These are phyloP conservation scores for Raffaelea deltoideospora DNA, from an alignment of 2,329 filamentous ascomycete genomes.

Conservation along the genomic window DNA sequence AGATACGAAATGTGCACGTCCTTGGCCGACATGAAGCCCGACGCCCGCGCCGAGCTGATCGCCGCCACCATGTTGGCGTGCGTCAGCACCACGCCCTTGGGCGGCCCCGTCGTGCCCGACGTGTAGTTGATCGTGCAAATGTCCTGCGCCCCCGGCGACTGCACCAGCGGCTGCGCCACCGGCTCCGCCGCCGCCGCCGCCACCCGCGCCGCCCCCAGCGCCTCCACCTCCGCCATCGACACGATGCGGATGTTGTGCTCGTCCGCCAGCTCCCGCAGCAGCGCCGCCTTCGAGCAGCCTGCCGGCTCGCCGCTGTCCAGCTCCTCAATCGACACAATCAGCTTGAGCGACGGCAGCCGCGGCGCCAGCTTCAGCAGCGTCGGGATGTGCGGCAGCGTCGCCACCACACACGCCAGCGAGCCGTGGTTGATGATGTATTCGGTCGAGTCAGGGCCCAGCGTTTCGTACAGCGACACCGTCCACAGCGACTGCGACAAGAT, in stretches of 20 bases:
- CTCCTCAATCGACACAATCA: slow-evolving; percentile 77
- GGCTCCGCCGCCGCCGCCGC: slow-evolving; percentile 57
- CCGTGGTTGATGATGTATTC: slow-evolving; percentile 96
- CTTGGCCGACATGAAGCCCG: slow-evolving; percentile 29
- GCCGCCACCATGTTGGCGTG: slow-evolving; percentile 70
- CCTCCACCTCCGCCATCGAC: slow-evolving; percentile 68
- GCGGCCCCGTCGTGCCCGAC: slow-evolving; percentile 67
- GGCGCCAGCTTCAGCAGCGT: slow-evolving; percentile 64
- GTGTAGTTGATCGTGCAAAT: slow-evolving; percentile 85
- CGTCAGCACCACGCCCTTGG: slow-evolving; percentile 72
- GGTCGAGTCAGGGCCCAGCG: slow-evolving; percentile 75
- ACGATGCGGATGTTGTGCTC: slow-evolving; percentile 65
- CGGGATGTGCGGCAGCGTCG: slow-evolving; percentile 68
- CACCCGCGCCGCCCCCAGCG: slow-evolving; percentile 56
- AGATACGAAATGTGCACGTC: slow-evolving; percentile 75
- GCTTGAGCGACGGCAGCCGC: slow-evolving; percentile 65
- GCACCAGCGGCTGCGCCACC: slow-evolving; percentile 52
- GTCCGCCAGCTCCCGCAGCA: slow-evolving; percentile 61
- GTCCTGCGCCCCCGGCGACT: slow-evolving; percentile 59
- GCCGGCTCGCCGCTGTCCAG: slow-evolving; percentile 64
- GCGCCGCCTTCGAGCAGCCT: slow-evolving; percentile 62
- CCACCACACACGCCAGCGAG: slow-evolving; percentile 57
- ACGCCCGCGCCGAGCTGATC: slow-evolving; percentile 43
- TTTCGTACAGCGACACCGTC: slow-evolving; percentile 92
- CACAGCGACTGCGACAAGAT: slow-evolving; percentile 77